Base-by-base conservation (phyloP, 805 yeast genomes). In the Dipodascus geniculatus region DNA sequence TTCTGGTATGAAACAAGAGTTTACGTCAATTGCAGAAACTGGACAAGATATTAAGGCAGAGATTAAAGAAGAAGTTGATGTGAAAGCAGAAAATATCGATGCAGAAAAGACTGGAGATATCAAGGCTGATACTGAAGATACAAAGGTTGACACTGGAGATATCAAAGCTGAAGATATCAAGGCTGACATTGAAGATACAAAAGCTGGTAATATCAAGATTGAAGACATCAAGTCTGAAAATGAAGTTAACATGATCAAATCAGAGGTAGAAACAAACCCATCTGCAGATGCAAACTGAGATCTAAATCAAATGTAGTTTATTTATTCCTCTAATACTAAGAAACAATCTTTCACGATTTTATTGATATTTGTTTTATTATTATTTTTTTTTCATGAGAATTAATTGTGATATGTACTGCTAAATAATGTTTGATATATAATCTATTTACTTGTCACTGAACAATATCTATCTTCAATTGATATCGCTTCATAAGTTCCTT, bases 401-500 rank as follows among this genome's bases (percentile, higher is more conserved):
- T 28, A 28, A 11, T 28, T 28, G 33, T 6, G 33, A 28, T 28
- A 28, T 6, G 33, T 28, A 28, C 11, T 11, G 33, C 33, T 28
- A 28, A 28, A 28, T 28, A 28, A 6, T 28, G 33, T 28, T 38
- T 38, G 14, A 38, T 38, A 38, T 6, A 38, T 38, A 11, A 38
- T 38, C 20, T 38, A 38, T 38, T 38, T 38, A 38, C 44, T 38
- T 38, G 57, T 44, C 17, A 56, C 52, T 35, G 63, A 52, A 74
- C 99, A 93, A 68, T 72, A 85, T 6, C 86, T 84, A 70, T 93
- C 99, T 48, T 80, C 79, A n/a, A 93, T 80, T 63, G 84, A 89
- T 48, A 88, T 78, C 3, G 97, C 97, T 68, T 90, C 96, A 64
- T 93, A 93, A 2, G 87, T 84, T 49, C 99, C 99, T 66, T 90